Base-by-base conservation (phyloP, 495 filamentous ascomycete species). In the Neurospora sp. region DNA sequence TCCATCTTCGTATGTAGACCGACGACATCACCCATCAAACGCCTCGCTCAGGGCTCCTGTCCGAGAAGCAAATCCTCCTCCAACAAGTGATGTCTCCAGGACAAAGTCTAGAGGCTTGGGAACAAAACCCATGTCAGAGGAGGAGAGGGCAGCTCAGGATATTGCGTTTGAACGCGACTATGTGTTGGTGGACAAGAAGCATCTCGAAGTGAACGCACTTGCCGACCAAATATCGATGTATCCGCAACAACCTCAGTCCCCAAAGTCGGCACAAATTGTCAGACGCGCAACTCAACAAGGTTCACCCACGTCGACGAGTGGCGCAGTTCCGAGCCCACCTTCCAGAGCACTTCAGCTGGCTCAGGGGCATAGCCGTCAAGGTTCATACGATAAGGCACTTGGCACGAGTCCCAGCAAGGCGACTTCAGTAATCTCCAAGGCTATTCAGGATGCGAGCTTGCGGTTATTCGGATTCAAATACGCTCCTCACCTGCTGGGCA, bases 161-260 rank as follows among this genome's bases (percentile, higher is more conserved):
- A 89, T 96, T 6, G 93, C 92, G 2, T 92, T 96, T 78, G 94
- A 96, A 78, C 86, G 94, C 74, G 96, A 98, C 75, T 99, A 98
- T 75, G 95, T 99, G 41, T 82, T 99, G 20, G 93, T 99, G 22
- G 96, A 99, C 81, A 98, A 98, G 83, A 90, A 90, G 70, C 90
- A 91, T 8, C 94, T 98, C 4, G 93, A 98, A 80, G 95, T 98
- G 38, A 98, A 99, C 82, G 95, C 96, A 4, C 93, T 99, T 78
- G 96, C 96, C 9, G 96, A 99, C 78, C 94, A 98, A 80, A 83
- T 99, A 74, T 93, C 93, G 20, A 89, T 93, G 68, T 93, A 92
- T 72, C 87, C 90, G 70, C 84, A 86, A 45, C 85, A 89, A 70
- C 77, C 80, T 0, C 75, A 78, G 35, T 84, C 85, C 16, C 82